Conservation (phyloP, 2,329 filamentous ascomycete species). For the Aspergillus amoenus region DNA sequence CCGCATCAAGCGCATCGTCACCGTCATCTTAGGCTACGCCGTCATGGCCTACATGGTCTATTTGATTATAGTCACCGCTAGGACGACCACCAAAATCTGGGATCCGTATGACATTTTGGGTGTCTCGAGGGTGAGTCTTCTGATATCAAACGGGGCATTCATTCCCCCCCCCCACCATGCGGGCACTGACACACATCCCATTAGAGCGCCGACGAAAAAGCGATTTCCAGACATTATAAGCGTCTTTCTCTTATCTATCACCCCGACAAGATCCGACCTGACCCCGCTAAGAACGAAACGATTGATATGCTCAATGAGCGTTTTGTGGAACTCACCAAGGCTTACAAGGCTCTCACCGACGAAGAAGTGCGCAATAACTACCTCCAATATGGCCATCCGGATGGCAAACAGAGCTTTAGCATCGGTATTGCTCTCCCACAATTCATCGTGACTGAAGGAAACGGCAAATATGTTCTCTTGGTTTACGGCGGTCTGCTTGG, state of each 20-base stretch:
- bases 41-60: constrained; percentile 90
- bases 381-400: constrained; percentile 91
- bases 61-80: constrained; percentile 77
- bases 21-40: constrained; percentile 74
- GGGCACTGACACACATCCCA: constrained; percentile 1
- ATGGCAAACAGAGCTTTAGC: constrained; percentile 97
- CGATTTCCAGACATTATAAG: constrained; percentile 90
- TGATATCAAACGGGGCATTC: neutral
- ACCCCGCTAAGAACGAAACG: constrained; percentile 85
- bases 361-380: constrained; percentile 98
- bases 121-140: constrained; percentile 67
- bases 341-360: constrained; percentile 95
- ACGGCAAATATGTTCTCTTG: constrained; percentile 91
- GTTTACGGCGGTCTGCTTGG: constrained; percentile 87
- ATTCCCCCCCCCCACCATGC: neutral
- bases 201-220: constrained; percentile 78
- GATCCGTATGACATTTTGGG: constrained; percentile 95
- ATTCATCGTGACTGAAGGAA: constrained; percentile 88
- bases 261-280: constrained; percentile 86
- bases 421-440: constrained; percentile 95
- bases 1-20: constrained; percentile 77
- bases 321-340: constrained; percentile 95
- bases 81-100: constrained; percentile 75
- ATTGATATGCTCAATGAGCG: constrained; percentile 77
- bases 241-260: constrained; percentile 82